A percentile compares a stretch with the other conserved stretches of the same genome.
phyloP scores from a whole-genome alignment of 2,329 filamentous ascomycete genomes.

The Akanthomyces dipterigenus region DNA sequence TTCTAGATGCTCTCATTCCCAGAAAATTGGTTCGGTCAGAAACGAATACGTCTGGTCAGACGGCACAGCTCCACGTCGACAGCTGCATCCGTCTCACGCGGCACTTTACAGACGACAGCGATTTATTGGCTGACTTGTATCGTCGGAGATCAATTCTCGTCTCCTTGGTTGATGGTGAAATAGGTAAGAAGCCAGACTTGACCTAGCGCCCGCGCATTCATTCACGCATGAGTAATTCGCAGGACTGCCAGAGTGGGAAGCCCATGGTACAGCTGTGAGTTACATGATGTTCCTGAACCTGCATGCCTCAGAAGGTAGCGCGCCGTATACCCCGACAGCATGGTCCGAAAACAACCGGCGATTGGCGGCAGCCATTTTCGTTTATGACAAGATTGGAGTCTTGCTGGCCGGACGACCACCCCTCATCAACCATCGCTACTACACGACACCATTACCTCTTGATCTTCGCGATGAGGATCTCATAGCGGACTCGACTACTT shows the following conservation, averaged over 20 bases:
- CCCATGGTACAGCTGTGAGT: background rate
- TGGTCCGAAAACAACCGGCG: conserved; percentile 9
- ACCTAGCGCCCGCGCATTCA: background rate
- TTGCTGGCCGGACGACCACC: conserved; percentile 51
- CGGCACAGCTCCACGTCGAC: background rate
- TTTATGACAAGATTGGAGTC: conserved; percentile 42
- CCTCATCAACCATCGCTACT: conserved; percentile 44
- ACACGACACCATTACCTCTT: conserved; percentile 44
- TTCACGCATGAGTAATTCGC: background rate
- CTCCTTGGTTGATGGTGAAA: conserved; percentile 4
- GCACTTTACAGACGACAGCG: conserved; percentile 7
- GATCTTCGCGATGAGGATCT: conserved; percentile 46
- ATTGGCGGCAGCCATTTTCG: background rate
- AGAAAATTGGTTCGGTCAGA: conserved; percentile 4
- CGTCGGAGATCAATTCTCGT: conserved; percentile 1
- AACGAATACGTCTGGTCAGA: background rate
- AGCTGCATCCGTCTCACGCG: conserved; percentile 7
- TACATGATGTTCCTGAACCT: conserved; percentile 1
- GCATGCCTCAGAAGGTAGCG: background rate
- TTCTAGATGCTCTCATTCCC: background rate
- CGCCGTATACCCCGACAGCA: background rate
- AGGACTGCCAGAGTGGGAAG: conserved; percentile 6
- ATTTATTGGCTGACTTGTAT: conserved; percentile 6
- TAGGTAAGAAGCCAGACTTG: background rate
- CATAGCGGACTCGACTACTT: conserved; percentile 27